These are phyloP conservation scores for Rhynchosporium secalis DNA, from an alignment of 2,329 filamentous ascomycete species.

Conservation along the genomic window DNA sequence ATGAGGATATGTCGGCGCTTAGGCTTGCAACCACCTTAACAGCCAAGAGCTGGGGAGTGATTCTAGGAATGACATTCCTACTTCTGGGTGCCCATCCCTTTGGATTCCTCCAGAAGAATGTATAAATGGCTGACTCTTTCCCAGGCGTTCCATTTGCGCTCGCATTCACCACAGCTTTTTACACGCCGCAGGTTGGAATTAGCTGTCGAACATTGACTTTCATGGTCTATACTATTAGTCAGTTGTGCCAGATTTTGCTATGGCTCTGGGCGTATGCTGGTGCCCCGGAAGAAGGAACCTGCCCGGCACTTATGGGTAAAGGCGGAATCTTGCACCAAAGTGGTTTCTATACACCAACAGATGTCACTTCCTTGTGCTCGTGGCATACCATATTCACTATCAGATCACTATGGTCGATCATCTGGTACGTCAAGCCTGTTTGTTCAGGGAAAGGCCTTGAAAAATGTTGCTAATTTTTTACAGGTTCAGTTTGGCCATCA, in stretches of 20 bases:
- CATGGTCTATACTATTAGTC: constrained; percentile 39
- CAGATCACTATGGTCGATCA: constrained; percentile 1
- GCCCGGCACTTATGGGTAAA: constrained; percentile 18
- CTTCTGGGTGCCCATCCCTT: neutral
- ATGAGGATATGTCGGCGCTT: constrained; percentile 25
- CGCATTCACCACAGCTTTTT: constrained; percentile 41
- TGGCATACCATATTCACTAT: neutral
- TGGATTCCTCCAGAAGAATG: constrained; percentile 12
- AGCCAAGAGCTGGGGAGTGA: constrained; percentile 23
- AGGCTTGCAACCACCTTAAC: constrained; percentile 19
- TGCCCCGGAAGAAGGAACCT: constrained; percentile 15
- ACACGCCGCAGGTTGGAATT: constrained; percentile 40
- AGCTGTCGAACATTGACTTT: constrained; percentile 42
- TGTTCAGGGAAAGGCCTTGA: neutral
- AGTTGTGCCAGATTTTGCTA: constrained; percentile 37
- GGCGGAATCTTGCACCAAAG: constrained; percentile 22
- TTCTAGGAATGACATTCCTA: constrained; percentile 23
- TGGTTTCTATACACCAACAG: constrained; percentile 13
- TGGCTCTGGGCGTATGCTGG: constrained; percentile 31
- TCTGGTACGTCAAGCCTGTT: neutral
- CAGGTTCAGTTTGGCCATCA: constrained; percentile 4
- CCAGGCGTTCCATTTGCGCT: constrained; percentile 37
- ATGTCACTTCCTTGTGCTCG: neutral
- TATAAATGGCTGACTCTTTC: constrained; percentile 41
- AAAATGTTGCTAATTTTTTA: neutral